Evolutionary conservation across 1,139 yeast species (phyloP).

Genomic region (Magnusiomyces suaveolens): DNA sequence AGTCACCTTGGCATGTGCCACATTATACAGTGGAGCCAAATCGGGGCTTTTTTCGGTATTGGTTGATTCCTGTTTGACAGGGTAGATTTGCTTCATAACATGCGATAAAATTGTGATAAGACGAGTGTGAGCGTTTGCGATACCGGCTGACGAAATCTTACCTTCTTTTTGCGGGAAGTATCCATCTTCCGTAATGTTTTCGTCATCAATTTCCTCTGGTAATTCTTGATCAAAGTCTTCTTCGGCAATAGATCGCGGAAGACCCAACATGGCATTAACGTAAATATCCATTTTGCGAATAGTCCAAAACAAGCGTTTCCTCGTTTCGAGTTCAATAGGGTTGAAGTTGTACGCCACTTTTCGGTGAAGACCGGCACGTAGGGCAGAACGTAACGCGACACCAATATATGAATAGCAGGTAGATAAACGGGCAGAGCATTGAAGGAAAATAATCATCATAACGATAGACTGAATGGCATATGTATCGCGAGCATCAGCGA

Average conservation of each 20-base stretch:
- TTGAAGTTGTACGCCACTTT: slow-evolving; percentile 57
- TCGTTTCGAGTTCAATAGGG: slow-evolving; percentile 76
- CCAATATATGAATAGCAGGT: slow-evolving; percentile 90
- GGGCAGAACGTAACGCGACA: slow-evolving; percentile 78
- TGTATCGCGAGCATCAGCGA: slow-evolving; percentile 51
- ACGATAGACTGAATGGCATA: slow-evolving; percentile 64
- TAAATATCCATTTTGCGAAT: slow-evolving; percentile 87
- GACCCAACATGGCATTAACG: slow-evolving; percentile 78
- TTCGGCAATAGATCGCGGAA: slow-evolving; percentile 58
- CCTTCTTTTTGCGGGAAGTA: slow-evolving; percentile 32
- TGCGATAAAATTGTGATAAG: slow-evolving; percentile 51
- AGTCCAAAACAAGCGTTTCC: slow-evolving; percentile 81
- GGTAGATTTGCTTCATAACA: slow-evolving; percentile 48
- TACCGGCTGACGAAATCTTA: slow-evolving; percentile 60
- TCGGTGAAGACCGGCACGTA: slow-evolving; percentile 81
- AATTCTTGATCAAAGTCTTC: slow-evolving; percentile 85
- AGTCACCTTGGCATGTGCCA: slow-evolving; percentile 56
- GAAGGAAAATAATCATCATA: slow-evolving; percentile 60
- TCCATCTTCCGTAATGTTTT: slow-evolving; percentile 61
- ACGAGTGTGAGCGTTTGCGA: slow-evolving; percentile 79
- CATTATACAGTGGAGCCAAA: slow-evolving; percentile 15
- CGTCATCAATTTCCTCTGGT: slow-evolving; percentile 81
- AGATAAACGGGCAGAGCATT: slow-evolving; percentile 81
- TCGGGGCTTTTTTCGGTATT: slow-evolving; percentile 19
- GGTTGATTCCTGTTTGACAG: slow-evolving; percentile 35